Conservation (phyloP, 2,329 filamentous ascomycete species). For the Rhynchosporium secalis region DNA sequence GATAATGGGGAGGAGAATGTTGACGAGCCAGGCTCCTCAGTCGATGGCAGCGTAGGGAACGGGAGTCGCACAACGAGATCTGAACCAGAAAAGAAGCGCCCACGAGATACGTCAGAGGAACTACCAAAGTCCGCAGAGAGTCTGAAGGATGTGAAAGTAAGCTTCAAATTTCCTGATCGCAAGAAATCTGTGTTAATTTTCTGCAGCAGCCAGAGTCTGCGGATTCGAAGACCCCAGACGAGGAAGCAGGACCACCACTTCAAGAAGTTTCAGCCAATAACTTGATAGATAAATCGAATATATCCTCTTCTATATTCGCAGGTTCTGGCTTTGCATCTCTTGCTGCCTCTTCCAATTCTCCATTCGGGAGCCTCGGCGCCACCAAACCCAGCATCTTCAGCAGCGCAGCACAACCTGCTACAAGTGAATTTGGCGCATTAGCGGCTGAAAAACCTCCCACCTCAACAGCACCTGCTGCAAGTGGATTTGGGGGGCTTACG, state of each 20-base stretch:
- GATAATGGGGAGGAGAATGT: conserved; percentile 40
- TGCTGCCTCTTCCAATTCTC: conserved; percentile 59
- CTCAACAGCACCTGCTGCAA: conserved; percentile 35
- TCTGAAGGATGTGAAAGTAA: conserved; percentile 29
- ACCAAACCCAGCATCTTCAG: conserved; percentile 53
- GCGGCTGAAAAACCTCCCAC: conserved; percentile 40
- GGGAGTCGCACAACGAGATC: conserved; percentile 44
- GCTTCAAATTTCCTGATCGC: conserved; percentile 2
- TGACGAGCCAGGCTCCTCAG: conserved; percentile 41
- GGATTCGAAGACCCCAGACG: conserved; percentile 5
- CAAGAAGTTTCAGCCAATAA: conserved; percentile 18
- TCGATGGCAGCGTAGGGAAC: conserved; percentile 45
- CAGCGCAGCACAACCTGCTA: conserved; percentile 37
- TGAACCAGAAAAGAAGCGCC: conserved; percentile 66
- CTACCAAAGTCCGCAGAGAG: conserved; percentile 34
- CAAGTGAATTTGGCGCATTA: conserved; percentile 50
- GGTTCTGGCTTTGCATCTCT: conserved; percentile 69
- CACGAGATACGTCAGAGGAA: conserved; percentile 49
- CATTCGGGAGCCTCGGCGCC: conserved; percentile 59
- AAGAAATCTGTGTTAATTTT: conserved; percentile 17
- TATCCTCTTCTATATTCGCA: conserved; percentile 64
- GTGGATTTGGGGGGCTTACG: conserved; percentile 47
- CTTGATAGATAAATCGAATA: conserved; percentile 41
- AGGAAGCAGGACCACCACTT: conserved; percentile 15
- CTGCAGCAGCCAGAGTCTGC: conserved; percentile 18